Evolutionary conservation across 2,329 filamentous ascomycete genomes (phyloP).

Genomic region (Bipolaris oryzae): DNA sequence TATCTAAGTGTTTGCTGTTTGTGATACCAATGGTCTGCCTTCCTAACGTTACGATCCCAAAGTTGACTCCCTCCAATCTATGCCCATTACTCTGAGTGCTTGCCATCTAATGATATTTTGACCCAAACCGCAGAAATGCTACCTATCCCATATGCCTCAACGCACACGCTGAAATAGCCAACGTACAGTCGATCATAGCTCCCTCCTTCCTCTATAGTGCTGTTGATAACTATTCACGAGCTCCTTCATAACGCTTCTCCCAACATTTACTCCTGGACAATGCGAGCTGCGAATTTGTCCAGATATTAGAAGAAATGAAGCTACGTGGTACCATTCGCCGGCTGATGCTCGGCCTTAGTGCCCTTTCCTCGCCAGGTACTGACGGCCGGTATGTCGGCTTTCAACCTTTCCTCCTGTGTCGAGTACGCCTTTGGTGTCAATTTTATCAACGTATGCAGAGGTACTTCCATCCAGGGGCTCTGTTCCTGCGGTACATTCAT

Average conservation of each 20-base stretch:
- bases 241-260: constrained; percentile 7
- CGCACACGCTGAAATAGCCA: constrained; percentile 8
- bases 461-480: constrained; percentile 98
- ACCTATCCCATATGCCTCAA: constrained; percentile 12
- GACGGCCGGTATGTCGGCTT: constrained; percentile 92
- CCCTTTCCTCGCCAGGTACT: constrained; percentile 97
- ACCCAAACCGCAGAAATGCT: constrained; percentile 13
- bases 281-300: constrained; percentile 10
- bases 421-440: constrained; percentile 93
- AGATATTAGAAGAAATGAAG: constrained; percentile 23
- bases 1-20: background rate
- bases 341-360: constrained; percentile 84
- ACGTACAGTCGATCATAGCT: background rate
- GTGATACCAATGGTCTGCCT: constrained; percentile 2
- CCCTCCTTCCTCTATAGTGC: constrained; percentile 2
- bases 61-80: background rate
- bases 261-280: constrained; percentile 12
- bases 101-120: constrained; percentile 15
- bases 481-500: constrained; percentile 94
- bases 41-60: constrained; percentile 2
- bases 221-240: background rate
- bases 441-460: constrained; percentile 94
- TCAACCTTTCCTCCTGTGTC: constrained; percentile 85
- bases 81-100: constrained; percentile 5
- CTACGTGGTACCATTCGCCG: constrained; percentile 35